Percentiles rank a stretch among this genome's conserved stretches.
Conservation (phyloP, 495 filamentous ascomycete species). For the Podospora pseudocomata region DNA sequence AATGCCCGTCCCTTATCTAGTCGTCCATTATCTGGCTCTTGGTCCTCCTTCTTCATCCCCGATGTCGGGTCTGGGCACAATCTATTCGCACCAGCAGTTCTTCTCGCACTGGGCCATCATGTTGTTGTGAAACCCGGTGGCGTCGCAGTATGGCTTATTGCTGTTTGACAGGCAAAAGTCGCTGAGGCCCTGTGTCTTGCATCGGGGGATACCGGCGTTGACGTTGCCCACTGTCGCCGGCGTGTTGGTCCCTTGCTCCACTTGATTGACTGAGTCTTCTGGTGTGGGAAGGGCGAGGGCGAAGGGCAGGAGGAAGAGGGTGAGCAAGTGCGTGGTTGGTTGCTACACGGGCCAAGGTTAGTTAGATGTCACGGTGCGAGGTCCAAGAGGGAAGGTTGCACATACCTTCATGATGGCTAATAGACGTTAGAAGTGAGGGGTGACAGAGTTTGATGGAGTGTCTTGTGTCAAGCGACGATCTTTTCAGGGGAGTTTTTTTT, state of each 20-base stretch:
- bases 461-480: constrained; percentile 2
- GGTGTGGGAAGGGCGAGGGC: constrained; percentile 6
- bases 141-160: constrained; percentile 21
- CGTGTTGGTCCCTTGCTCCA: not conserved
- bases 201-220: constrained; percentile 19
- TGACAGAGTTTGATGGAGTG: not conserved
- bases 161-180: constrained; percentile 23
- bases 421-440: not conserved
- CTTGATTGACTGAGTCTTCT: not conserved
- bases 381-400: not conserved
- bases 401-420: constrained; percentile 15
- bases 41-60: not conserved
- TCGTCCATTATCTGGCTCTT: not conserved
- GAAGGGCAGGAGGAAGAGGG: constrained; percentile 2
- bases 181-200: constrained; percentile 14
- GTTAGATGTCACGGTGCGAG: not conserved
- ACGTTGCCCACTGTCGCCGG: not conserved
- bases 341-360: not conserved
- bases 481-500: not conserved
- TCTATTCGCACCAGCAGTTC: constrained; percentile 16
- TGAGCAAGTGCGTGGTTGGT: not conserved
- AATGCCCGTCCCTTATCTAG: not conserved
- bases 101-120: constrained; percentile 21
- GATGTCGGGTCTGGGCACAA: too few species aligned
- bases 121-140: constrained; percentile 22